Evolutionary conservation across 2,329 filamentous ascomycete species (phyloP), one percentile per base, ranked within the genome.

Genomic region (Cordyceps tenuipes): DNA sequence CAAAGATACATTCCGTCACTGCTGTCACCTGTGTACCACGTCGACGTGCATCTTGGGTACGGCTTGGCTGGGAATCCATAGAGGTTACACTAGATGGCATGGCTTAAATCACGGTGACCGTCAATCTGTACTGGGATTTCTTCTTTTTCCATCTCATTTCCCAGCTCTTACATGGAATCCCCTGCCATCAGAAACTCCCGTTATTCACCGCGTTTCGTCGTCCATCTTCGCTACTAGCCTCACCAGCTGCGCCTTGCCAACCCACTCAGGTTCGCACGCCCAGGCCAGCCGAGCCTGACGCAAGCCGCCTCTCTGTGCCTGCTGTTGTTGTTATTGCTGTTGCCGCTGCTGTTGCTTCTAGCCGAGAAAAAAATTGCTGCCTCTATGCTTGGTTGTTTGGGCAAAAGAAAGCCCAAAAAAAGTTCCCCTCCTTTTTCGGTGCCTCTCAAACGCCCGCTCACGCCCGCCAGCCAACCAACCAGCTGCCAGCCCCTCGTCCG

Each of bases 231-330:
- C 17, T 52, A 17, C 34, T 36, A 55, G 39, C 52, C 17, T 44
- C 41, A 44, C 39, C 23, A 55, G 26, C 43, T 46, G 52, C 39
- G 39, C 39, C 52, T 55, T 47, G 39, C 41, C 52, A 55, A 26
- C 52, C 52, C 52, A 55, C 52, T 55, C 43, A 46, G 52, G 39
- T 55, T 47, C 52, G 23, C 52, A 47, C 52, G 41, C 52, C 52
- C 39, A 43, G 15, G 39, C 39, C 39, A 5, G n/a, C 39, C 43
- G 39, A 55, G 52, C 52, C 52, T 43, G 34, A 34, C 36, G n/a
- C 34, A 8, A 23, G 36, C 13, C 34, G 15, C 7, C 29, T 29
- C 29, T 29, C 29, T 23, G 29, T 5, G 4, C 3, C 29, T 29
- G 29, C 29, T 29, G 29, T 8, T 29, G 29, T 5, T 29, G 29